Evolutionary conservation across 208 protist genomes (phyloP), one percentile per base, ranked within the genome.

Genomic region (Zelonia costaricensis): DNA sequence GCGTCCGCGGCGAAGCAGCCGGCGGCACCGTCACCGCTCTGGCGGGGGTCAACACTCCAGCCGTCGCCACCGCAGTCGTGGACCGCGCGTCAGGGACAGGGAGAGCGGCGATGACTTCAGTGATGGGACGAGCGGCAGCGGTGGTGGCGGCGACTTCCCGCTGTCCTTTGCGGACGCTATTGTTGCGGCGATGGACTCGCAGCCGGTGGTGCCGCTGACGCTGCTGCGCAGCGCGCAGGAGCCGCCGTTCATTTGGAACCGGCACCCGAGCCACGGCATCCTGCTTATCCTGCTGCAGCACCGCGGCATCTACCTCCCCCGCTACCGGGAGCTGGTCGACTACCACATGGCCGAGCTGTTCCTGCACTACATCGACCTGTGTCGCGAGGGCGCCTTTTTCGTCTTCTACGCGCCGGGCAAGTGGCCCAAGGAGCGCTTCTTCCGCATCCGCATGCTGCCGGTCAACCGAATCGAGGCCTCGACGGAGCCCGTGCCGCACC

Each of bases 321-420:
- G 72, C 9, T 78, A 89, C 47, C 69, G 64, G 4, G 67, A 82
- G 49, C 65, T 94, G 27, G 71, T 87, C 10, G 74, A 88, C n/a
- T 94, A 94, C 64, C 88, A 94, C 78, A 92, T 92, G 85, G 67
- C 88, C 7, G 76, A 92, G 58, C 39, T 80, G 0, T 89, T 94
- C 47, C 69, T 94, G 16, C 69, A 92, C 49, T 87, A 91, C 59
- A 47, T 94, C 12, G 69, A 66, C 44, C 58, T 91, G 4, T 89
- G 80, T 49, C 66, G 64, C 7, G 55, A 78, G 30, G 85, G 88
- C 3, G 67, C 88, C 15, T 94, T 87, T 69, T 94, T 94, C 76
- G 59, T 94, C 12, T 66, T 74, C 40, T 94, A 92, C 68, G 46
- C 67, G 10, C 35, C 47, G 6, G 72, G 65, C 18, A 66, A 77